Conservation (phyloP, 2,329 filamentous ascomycete genomes). For the Pyrenophora graminea region DNA sequence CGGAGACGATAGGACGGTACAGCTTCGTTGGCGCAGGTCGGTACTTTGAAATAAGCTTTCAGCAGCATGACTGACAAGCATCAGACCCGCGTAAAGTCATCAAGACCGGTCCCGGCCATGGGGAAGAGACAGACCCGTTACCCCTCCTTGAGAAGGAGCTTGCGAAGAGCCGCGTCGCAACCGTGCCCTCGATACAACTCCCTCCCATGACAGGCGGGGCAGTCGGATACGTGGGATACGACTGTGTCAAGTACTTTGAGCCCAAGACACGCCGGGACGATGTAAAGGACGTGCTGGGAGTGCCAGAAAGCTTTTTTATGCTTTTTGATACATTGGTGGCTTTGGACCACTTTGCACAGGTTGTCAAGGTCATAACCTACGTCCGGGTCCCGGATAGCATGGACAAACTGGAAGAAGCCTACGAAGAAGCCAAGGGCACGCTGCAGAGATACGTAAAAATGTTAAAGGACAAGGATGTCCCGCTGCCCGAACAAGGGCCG, state of each 20-base stretch:
- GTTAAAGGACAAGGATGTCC: slow-evolving; percentile 74
- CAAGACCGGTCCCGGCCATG: slow-evolving; percentile 85
- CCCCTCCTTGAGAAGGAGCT: slow-evolving; percentile 82
- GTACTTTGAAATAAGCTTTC: slow-evolving; percentile 36
- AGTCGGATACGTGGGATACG: slow-evolving; percentile 95
- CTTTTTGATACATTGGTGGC: slow-evolving; percentile 92
- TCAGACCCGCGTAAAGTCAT: slow-evolving; percentile 73
- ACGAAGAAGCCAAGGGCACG: slow-evolving; percentile 66
- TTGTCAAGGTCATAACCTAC: slow-evolving; percentile 93
- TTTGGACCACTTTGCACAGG: slow-evolving; percentile 91
- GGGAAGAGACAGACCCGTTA: slow-evolving; percentile 80
- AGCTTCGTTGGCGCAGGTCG: slow-evolving; percentile 86
- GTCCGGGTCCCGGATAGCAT: slow-evolving; percentile 65
- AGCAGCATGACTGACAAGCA: slow-evolving; percentile 5
- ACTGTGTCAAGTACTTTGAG: slow-evolving; percentile 97
- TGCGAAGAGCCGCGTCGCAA: slow-evolving; percentile 74
- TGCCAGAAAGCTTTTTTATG: slow-evolving; percentile 97
- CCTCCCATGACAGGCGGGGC: slow-evolving; percentile 89
- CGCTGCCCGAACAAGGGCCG: slow-evolving; percentile 74
- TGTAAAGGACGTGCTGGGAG: slow-evolving; percentile 83
- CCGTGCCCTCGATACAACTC: slow-evolving; percentile 79
- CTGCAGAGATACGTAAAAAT: slow-evolving; percentile 71
- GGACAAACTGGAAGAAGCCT: slow-evolving; percentile 66
- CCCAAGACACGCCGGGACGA: slow-evolving; percentile 88
- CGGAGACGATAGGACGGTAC: slow-evolving; percentile 90